Conservation (phyloP, 768 basidiomycete species). For the Suillus hirtellus region DNA sequence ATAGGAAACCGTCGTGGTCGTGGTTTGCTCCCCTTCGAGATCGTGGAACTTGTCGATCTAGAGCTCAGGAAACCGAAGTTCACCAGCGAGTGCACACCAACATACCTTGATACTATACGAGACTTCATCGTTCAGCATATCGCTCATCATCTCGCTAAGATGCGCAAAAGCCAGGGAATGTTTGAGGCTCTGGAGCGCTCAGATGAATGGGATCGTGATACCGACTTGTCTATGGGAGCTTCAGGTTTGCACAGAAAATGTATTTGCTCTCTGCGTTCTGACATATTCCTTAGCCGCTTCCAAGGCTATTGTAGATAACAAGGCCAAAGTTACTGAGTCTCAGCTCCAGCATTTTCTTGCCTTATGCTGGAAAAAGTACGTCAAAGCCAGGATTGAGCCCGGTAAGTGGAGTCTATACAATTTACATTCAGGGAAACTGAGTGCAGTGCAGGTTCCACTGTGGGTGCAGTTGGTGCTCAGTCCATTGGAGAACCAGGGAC, state of each 20-base stretch:
- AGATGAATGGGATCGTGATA: slow-evolving; percentile 75
- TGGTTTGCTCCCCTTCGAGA: slow-evolving; percentile 83
- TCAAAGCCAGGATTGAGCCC: slow-evolving; percentile 95
- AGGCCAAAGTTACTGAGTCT: slow-evolving; percentile 79
- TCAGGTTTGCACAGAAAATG: slow-evolving; percentile 48
- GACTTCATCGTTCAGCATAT: slow-evolving; percentile 71
- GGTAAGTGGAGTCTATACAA: slow-evolving; percentile 42
- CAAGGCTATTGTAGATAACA: slow-evolving; percentile 82
- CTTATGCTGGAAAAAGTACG: slow-evolving; percentile 89
- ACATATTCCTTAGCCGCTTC: slow-evolving; percentile 50
- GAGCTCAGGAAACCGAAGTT: slow-evolving; percentile 62
- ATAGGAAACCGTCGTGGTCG: slow-evolving; percentile 58
- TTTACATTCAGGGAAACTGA: background rate
- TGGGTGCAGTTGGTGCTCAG: slow-evolving; percentile 97
- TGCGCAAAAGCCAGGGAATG: slow-evolving; percentile 76
- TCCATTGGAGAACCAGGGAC: slow-evolving; percentile 99
- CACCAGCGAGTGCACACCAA: slow-evolving; percentile 65
- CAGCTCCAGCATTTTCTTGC: slow-evolving; percentile 82
- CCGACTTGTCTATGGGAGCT: slow-evolving; percentile 75
- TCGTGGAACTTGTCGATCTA: slow-evolving; percentile 67
- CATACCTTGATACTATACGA: slow-evolving; percentile 69
- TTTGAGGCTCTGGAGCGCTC: slow-evolving; percentile 76
- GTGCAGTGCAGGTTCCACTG: slow-evolving; percentile 74
- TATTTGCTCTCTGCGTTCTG: slow-evolving; percentile 5
- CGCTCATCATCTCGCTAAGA: slow-evolving; percentile 61